A percentile compares a stretch with the other conserved stretches of the same genome.
Conservation (phyloP, 108 stramenopile genomes). For the Nannochloropsis salina region DNA sequence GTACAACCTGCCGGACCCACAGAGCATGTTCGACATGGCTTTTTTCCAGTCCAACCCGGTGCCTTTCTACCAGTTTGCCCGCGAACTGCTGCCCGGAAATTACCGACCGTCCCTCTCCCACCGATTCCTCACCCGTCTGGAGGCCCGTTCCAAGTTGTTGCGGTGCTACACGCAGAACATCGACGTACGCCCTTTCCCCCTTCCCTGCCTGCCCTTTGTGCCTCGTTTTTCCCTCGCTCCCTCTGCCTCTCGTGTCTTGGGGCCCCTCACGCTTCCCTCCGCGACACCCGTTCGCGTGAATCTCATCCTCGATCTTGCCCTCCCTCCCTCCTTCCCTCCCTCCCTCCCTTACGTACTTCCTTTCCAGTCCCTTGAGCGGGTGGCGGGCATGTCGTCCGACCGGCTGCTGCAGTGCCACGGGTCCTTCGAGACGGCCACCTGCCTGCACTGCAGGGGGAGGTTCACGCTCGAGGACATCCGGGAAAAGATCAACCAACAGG, state of each 20-base stretch:
- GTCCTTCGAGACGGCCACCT: constrained; percentile 39
- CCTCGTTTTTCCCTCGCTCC: not conserved
- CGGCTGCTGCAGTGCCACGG: constrained; percentile 35
- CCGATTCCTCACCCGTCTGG: constrained; percentile 41
- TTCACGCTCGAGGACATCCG: constrained; percentile 40
- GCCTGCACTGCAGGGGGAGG: constrained; percentile 30
- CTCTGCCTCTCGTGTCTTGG: too few species aligned
- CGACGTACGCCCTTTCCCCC: constrained; percentile 29
- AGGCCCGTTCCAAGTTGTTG: constrained; percentile 43
- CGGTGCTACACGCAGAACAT: constrained; percentile 50
- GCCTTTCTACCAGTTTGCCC: constrained; percentile 53
- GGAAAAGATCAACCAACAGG: constrained; percentile 19
- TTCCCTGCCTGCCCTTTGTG: not conserved
- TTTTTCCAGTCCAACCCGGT: constrained; percentile 48
- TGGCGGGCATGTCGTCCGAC: not conserved
- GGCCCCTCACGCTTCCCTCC: too few species aligned
- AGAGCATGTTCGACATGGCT: constrained; percentile 51
- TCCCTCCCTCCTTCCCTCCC: not conserved
- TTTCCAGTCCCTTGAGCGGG: not conserved
- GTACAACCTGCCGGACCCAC: constrained; percentile 44
- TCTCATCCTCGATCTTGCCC: not conserved
- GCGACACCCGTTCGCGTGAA: too few species aligned
- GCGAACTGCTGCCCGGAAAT: constrained; percentile 42
- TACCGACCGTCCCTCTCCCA: constrained; percentile 36
- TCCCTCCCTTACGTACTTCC: not conserved